These are phyloP conservation scores for Fusarium penzigii DNA, from an alignment of 2,329 filamentous ascomycete genomes.

Conservation along the genomic window DNA sequence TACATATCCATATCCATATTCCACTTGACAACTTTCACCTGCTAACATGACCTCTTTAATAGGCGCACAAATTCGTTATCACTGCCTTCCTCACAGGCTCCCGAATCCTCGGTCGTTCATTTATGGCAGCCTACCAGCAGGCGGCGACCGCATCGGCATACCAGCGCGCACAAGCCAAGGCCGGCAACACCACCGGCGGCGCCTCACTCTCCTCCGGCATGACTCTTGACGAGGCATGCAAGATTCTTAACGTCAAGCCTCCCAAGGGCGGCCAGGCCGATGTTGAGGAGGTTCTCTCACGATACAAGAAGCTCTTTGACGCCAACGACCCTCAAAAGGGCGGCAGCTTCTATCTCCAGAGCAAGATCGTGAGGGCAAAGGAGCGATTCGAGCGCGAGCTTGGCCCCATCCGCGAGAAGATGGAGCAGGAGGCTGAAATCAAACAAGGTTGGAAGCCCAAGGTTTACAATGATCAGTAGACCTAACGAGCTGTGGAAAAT, in stretches of 20 bases:
- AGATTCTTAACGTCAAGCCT: conserved; percentile 93
- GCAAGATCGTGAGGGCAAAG: conserved; percentile 88
- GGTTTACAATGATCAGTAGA: conserved; percentile 81
- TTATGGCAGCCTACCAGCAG: conserved; percentile 93
- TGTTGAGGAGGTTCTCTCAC: conserved; percentile 75
- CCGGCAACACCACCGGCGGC: conserved; percentile 55
- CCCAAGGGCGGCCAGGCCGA: conserved; percentile 73
- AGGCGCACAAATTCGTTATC: conserved; percentile 90
- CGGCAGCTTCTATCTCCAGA: conserved; percentile 97
- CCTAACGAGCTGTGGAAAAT: neutral
- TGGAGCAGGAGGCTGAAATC: conserved; percentile 73
- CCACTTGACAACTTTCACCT: neutral
- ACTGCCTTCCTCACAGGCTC: conserved; percentile 88
- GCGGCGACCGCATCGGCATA: conserved; percentile 85
- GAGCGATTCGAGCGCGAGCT: conserved; percentile 91
- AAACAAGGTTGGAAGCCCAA: conserved; percentile 93
- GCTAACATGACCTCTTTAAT: conserved; percentile 16
- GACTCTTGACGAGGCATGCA: conserved; percentile 94
- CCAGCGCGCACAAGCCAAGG: conserved; percentile 69
- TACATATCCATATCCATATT: conserved; percentile 12
- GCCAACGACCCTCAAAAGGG: conserved; percentile 93
- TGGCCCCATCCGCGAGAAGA: conserved; percentile 68
- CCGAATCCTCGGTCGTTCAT: conserved; percentile 89
- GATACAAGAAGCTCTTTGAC: conserved; percentile 95
- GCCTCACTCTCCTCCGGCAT: conserved; percentile 68